phyloP scores from a whole-genome alignment of 2,329 filamentous ascomycete species.

The Esteya vermicola region DNA sequence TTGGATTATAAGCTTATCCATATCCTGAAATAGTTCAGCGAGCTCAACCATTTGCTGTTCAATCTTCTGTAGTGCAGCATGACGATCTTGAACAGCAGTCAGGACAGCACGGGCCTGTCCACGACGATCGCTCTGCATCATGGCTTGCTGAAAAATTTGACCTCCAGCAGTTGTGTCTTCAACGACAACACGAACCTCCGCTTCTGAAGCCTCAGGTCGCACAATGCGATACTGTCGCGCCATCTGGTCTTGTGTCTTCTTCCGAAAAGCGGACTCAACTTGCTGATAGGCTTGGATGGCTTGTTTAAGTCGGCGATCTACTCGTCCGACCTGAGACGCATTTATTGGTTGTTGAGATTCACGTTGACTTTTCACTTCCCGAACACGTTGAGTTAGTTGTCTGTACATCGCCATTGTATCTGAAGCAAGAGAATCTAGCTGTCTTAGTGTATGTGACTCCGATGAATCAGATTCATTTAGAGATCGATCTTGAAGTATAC shows the following conservation, averaged over 20 bases:
- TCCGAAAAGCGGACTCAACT: constrained; percentile 66
- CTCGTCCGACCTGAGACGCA: constrained; percentile 63
- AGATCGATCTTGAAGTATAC: constrained; percentile 54
- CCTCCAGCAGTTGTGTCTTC: constrained; percentile 55
- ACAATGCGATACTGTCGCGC: constrained; percentile 85
- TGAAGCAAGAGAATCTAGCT: constrained; percentile 59
- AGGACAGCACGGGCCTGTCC: constrained; percentile 71
- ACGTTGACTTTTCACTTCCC: constrained; percentile 61
- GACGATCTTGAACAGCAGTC: constrained; percentile 66
- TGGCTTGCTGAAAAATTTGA: constrained; percentile 78
- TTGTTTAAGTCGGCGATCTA: constrained; percentile 65
- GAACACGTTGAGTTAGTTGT: constrained; percentile 63
- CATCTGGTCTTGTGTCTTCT: constrained; percentile 69
- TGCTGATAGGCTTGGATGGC: constrained; percentile 73
- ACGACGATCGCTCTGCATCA: constrained; percentile 67
- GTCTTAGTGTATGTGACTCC: constrained; percentile 48
- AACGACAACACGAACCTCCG: constrained; percentile 64
- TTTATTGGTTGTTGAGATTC: constrained; percentile 63
- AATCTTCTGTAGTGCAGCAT: constrained; percentile 81
- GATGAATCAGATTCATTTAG: constrained; percentile 61
- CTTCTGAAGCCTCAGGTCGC: constrained; percentile 62
- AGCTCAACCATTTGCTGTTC: constrained; percentile 82
- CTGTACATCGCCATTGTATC: constrained; percentile 78
- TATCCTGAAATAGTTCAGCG: constrained; percentile 74
- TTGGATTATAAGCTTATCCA: constrained; percentile 73